Evolutionary conservation across 495 filamentous ascomycete species (phyloP), one percentile per base, ranked within the genome.

Genomic region (Tirmania nivea): DNA sequence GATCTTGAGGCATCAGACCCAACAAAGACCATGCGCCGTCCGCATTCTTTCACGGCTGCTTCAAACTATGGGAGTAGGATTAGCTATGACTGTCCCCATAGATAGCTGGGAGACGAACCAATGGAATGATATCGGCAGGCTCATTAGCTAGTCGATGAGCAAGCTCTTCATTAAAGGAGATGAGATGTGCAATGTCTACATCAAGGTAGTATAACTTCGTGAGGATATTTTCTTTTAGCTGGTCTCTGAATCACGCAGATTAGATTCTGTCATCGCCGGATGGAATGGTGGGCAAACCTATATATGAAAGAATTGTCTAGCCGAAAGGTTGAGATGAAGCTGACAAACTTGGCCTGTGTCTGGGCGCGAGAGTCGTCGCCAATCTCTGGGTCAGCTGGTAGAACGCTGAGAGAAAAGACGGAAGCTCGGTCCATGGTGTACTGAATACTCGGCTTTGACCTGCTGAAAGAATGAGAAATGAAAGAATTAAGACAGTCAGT

Each of bases 261-360:
- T 31, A 31, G 25, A 7, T 31, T 31, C 25, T 31, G 25, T 34
- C n/a, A 58, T 47, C 14, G 35, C 52, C 35, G 55, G 57, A 59
- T 53, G 48, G 31, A 56, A 25, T 10, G 45, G 14, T n/a, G n/a
- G 35, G 34, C 20, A 54, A 57, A 87, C 87, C 87, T 78, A 73
- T 99, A 99, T 60, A 95, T 82, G 68, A 92, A 99, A 59, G 80
- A 78, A 71, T 94, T 94, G 67, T 96, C 90, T 51, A 96, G 76
- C 60, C 90, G 80, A 65, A 95, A 99, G 60, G 94, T 84, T 35
- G 94, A 76, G 57, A 99, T 80, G 67, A 99, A 99, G 54, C 86
- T 80, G 71, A 75, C 81, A 66, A 71, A 73, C 65, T 65, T 77
- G 67, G 70, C 73, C 68, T 72, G 77, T 63, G 74, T 73, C 71